These are phyloP conservation scores for Serendipita sp. DNA, from an alignment of 768 basidiomycete genomes.

Conservation along the genomic window DNA sequence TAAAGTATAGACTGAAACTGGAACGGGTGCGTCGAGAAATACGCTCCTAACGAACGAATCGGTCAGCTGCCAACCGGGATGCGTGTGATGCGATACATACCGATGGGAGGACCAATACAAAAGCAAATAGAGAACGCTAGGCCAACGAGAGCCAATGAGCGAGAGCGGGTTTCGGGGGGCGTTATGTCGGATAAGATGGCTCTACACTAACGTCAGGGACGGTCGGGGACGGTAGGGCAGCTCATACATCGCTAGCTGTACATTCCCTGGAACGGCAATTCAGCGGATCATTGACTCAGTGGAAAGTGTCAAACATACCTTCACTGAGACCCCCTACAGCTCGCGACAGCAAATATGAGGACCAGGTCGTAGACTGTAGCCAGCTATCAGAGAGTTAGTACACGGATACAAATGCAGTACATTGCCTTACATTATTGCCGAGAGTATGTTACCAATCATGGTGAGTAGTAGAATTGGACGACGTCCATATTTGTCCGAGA, in stretches of 20 bases:
- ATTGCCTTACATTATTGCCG: conserved; percentile 58
- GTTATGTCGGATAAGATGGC: conserved; percentile 91
- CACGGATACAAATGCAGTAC: background rate
- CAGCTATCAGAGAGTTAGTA: conserved; percentile 36
- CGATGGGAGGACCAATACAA: conserved; percentile 81
- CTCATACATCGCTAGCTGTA: conserved; percentile 83
- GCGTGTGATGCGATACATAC: conserved; percentile 19
- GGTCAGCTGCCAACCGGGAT: background rate
- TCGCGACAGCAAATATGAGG: conserved; percentile 76
- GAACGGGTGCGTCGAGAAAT: conserved; percentile 6
- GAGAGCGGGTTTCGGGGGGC: conserved; percentile 60
- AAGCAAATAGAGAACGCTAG: conserved; percentile 96
- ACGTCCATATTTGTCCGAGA: conserved; percentile 85
- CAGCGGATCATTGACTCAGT: background rate
- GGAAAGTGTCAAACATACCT: conserved; percentile 21
- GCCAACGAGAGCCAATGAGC: conserved; percentile 79
- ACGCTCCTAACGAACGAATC: conserved; percentile 6
- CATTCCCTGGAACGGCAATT: conserved; percentile 38
- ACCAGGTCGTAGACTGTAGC: conserved; percentile 82
- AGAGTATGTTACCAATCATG: conserved; percentile 88
- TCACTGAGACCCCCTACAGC: conserved; percentile 88
- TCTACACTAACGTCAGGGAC: conserved; percentile 26
- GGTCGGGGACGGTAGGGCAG: background rate
- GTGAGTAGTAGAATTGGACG: conserved; percentile 66
- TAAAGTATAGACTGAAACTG: background rate